Evolutionary conservation across 371 early-diverging fungal genomes (phyloP).

Genomic region (Lichtheimia ramosa): DNA sequence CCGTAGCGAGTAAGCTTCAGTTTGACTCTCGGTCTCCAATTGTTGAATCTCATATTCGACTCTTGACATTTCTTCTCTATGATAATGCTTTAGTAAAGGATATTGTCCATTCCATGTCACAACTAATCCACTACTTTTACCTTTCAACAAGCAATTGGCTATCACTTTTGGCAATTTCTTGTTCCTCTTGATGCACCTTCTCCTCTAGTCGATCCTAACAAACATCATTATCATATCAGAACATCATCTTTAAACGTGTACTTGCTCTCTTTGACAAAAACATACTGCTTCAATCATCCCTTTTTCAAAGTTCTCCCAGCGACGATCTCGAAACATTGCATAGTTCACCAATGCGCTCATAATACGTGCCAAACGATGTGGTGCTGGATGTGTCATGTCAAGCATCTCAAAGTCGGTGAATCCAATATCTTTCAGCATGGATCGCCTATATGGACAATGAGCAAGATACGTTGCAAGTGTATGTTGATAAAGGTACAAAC

Average conservation of each 20-base stretch:
- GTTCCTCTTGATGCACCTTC: slow-evolving; percentile 7
- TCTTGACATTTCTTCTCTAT: too few species aligned
- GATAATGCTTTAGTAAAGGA: too few species aligned
- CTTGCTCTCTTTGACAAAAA: neutral
- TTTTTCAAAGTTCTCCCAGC: slow-evolving; percentile 18
- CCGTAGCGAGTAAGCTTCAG: neutral
- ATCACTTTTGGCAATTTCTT: neutral
- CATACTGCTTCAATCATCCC: slow-evolving; percentile 10
- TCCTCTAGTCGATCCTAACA: neutral
- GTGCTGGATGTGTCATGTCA: slow-evolving; percentile 19
- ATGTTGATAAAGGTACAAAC: neutral
- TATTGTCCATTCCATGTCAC: too few species aligned
- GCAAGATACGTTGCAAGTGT: neutral
- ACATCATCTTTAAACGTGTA: neutral
- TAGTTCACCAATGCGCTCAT: slow-evolving; percentile 22
- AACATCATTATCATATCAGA: neutral
- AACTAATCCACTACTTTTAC: too few species aligned
- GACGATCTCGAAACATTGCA: slow-evolving; percentile 22
- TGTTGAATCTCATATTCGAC: too few species aligned
- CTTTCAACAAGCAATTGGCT: too few species aligned
- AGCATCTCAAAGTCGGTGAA: slow-evolving; percentile 13
- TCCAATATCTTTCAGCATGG: slow-evolving; percentile 11
- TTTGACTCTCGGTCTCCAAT: too few species aligned
- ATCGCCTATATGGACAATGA: slow-evolving; percentile 4
- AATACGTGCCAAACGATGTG: slow-evolving; percentile 20